Percentiles rank a stretch among this genome's conserved stretches.
Evolutionary conservation across 768 basidiomycete species (phyloP).

Genomic region (Asterophora parasitica): DNA sequence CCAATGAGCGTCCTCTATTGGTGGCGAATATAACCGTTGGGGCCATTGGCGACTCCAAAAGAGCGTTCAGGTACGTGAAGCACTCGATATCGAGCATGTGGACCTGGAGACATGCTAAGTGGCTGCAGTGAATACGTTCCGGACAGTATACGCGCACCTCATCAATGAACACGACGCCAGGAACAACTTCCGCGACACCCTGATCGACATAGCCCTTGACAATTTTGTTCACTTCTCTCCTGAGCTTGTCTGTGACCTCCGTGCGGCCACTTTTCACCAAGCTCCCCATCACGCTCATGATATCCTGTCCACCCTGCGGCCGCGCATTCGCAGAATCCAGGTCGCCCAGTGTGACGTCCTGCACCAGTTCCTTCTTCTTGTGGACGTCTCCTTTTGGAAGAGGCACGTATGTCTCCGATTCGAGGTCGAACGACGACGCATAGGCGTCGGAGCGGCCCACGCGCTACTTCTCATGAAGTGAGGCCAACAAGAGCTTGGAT

Average conservation of each 20-base stretch:
- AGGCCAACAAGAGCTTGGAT: background rate
- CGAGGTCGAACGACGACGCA: conserved; percentile 94
- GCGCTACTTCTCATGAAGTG: conserved; percentile 44
- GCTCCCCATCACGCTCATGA: conserved; percentile 95
- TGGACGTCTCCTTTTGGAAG: conserved; percentile 48
- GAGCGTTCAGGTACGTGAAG: conserved; percentile 95
- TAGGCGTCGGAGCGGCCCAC: conserved; percentile 97
- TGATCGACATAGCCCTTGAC: conserved; percentile 98
- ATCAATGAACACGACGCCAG: conserved; percentile 97
- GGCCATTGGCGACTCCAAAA: conserved; percentile 94
- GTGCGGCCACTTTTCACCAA: conserved; percentile 91
- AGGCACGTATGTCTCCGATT: conserved; percentile 98
- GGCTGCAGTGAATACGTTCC: background rate
- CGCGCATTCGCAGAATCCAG: conserved; percentile 95
- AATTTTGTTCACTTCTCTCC: conserved; percentile 94
- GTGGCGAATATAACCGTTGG: conserved; percentile 97
- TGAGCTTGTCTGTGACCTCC: conserved; percentile 94
- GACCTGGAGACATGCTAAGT: conserved; percentile 49
- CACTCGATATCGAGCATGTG: conserved; percentile 99
- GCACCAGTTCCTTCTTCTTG: conserved; percentile 22
- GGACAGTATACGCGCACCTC: conserved; percentile 55
- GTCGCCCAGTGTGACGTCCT: conserved; percentile 60
- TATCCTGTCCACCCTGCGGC: conserved; percentile 95
- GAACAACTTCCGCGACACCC: conserved; percentile 95
- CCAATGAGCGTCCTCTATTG: conserved; percentile 88